Evolutionary conservation across 768 basidiomycete genomes (phyloP).

Genomic region (Agrocybe pediades): DNA sequence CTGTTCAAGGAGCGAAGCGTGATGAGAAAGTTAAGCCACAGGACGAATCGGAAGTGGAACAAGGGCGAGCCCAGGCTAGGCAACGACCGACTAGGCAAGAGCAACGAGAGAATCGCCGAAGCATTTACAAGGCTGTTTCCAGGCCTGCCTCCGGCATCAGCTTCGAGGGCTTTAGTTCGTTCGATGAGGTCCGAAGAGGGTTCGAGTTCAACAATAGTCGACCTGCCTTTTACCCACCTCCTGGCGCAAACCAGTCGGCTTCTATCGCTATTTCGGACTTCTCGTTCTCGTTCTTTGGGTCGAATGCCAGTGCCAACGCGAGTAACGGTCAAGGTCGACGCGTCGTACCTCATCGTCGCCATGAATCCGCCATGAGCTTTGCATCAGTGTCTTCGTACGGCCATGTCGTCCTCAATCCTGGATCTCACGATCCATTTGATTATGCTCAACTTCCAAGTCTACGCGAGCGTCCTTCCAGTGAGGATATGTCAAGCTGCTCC

Average conservation of each 20-base stretch:
- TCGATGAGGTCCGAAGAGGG: slow-evolving; percentile 76
- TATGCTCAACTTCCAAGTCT: slow-evolving; percentile 54
- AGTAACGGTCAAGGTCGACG: slow-evolving; percentile 25
- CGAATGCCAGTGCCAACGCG: not conserved
- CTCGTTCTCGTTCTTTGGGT: not conserved
- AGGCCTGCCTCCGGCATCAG: slow-evolving; percentile 57
- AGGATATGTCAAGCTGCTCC: slow-evolving; percentile 50
- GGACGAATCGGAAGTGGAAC: too few relatives aligned
- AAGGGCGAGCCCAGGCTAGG: not conserved
- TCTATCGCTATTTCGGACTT: not conserved
- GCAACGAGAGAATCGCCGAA: slow-evolving; percentile 20
- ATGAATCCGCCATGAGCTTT: slow-evolving; percentile 70
- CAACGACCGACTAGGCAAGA: not conserved
- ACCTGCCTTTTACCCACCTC: slow-evolving; percentile 66
- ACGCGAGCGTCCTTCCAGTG: slow-evolving; percentile 56
- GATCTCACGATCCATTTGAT: slow-evolving; percentile 73
- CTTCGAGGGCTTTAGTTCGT: slow-evolving; percentile 74
- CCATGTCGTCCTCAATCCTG: slow-evolving; percentile 55
- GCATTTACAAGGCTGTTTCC: slow-evolving; percentile 29
- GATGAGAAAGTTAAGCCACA: too few relatives aligned
- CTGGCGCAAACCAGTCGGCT: slow-evolving; percentile 18
- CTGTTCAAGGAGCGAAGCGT: slow-evolving; percentile 28
- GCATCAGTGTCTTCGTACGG: slow-evolving; percentile 84
- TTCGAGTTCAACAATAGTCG: slow-evolving; percentile 72
- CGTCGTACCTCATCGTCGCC: slow-evolving; percentile 38